Conservation (phyloP, 2,329 filamentous ascomycete species). For the Colletotrichum paranaense region DNA sequence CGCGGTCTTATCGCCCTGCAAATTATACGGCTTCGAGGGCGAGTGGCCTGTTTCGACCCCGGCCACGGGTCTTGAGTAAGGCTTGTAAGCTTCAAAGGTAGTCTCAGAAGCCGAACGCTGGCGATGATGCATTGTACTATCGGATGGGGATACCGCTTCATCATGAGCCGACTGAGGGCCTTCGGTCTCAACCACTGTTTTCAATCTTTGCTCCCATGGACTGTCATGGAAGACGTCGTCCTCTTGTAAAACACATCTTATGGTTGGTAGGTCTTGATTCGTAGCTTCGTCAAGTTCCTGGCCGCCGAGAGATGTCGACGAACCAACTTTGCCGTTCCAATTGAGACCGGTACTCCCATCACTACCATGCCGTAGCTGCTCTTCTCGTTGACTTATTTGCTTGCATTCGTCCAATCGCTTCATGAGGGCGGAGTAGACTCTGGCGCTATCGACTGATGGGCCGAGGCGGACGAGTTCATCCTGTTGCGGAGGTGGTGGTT, state of each 20-base stretch:
- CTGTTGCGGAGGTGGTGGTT: constrained; percentile 1
- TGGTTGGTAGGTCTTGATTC: constrained; percentile 24
- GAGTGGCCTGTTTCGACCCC: background rate
- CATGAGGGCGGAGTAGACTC: constrained; percentile 74
- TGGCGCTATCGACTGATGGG: constrained; percentile 62
- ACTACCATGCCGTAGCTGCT: background rate
- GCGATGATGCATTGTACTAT: constrained; percentile 5
- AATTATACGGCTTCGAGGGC: background rate
- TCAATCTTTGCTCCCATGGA: background rate
- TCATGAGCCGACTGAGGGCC: background rate
- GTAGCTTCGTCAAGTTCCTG: background rate
- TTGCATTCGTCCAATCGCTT: constrained; percentile 60
- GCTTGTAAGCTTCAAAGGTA: background rate
- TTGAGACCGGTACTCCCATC: too few species aligned
- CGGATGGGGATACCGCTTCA: background rate
- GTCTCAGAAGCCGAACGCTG: background rate
- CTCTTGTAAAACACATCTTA: constrained; percentile 47
- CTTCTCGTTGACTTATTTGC: background rate
- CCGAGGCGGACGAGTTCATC: constrained; percentile 31
- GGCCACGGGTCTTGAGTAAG: background rate
- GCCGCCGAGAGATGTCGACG: background rate
- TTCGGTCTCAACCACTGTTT: background rate
- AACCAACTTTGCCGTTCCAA: background rate
- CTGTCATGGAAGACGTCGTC: constrained; percentile 47
- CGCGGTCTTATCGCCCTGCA: constrained; percentile 31